These are phyloP conservation scores for Mycena capillaripes DNA, from an alignment of 768 basidiomycete genomes.

Conservation along the genomic window DNA sequence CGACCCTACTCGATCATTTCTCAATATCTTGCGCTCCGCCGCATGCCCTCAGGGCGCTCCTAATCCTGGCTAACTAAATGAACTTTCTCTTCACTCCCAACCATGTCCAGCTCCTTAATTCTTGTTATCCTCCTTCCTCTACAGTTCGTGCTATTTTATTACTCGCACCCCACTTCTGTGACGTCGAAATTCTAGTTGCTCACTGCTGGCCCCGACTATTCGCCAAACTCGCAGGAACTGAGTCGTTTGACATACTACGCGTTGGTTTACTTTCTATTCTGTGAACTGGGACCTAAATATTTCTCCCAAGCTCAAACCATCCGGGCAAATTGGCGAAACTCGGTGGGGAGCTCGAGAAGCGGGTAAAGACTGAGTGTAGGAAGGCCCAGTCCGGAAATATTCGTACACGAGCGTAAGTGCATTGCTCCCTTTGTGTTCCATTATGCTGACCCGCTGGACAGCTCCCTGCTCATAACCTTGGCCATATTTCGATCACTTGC, in stretches of 20 bases:
- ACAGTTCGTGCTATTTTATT: slow-evolving; percentile 42
- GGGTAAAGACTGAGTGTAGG: slow-evolving; percentile 70
- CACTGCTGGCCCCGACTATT: slow-evolving; percentile 82
- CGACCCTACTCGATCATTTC: too few species aligned
- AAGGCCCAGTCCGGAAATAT: slow-evolving; percentile 84
- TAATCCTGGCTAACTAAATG: slow-evolving; percentile 56
- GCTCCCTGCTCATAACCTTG: slow-evolving; percentile 86
- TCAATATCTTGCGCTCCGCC: neutral
- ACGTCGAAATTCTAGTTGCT: slow-evolving; percentile 54
- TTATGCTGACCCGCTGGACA: slow-evolving; percentile 43
- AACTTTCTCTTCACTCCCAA: slow-evolving; percentile 83
- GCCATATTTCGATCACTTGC: slow-evolving; percentile 86
- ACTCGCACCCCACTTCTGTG: neutral
- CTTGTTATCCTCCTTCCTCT: slow-evolving; percentile 89
- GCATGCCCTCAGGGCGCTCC: slow-evolving; percentile 22
- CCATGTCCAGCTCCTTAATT: slow-evolving; percentile 86
- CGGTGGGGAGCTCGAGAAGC: slow-evolving; percentile 83
- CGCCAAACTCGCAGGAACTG: slow-evolving; percentile 87
- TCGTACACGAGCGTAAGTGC: slow-evolving; percentile 83
- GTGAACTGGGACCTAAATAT: neutral
- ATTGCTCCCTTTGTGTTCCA: neutral
- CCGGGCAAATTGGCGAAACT: slow-evolving; percentile 87
- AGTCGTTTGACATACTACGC: slow-evolving; percentile 91
- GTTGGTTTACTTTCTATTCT: slow-evolving; percentile 44
- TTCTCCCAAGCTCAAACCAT: slow-evolving; percentile 70